Evolutionary conservation across 2,329 filamentous ascomycete genomes (phyloP).

Genomic region (Colletotrichum graminicola): DNA sequence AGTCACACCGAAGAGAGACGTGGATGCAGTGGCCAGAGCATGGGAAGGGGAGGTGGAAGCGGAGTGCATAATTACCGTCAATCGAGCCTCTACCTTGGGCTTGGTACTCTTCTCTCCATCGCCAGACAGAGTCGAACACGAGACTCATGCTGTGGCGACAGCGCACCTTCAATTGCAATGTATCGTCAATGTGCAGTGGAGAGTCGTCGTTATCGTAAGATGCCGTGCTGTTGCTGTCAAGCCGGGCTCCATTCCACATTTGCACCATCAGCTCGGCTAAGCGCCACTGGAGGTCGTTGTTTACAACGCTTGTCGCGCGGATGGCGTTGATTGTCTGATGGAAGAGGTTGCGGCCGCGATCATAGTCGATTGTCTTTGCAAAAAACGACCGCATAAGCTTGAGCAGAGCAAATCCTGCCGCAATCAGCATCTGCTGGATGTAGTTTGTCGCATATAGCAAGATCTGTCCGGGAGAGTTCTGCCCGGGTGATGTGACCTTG

Average conservation of each 20-base stretch:
- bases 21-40: slow-evolving; percentile 42
- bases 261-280: slow-evolving; percentile 88
- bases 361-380: slow-evolving; percentile 76
- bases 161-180: slow-evolving; percentile 82
- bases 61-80: slow-evolving; percentile 69
- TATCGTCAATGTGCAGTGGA: slow-evolving; percentile 72
- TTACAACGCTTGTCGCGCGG: slow-evolving; percentile 78
- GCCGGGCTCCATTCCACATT: slow-evolving; percentile 81
- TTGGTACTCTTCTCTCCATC: slow-evolving; percentile 85
- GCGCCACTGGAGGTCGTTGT: slow-evolving; percentile 84
- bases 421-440: slow-evolving; percentile 88
- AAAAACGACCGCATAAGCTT: slow-evolving; percentile 86
- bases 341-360: slow-evolving; percentile 76
- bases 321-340: slow-evolving; percentile 78
- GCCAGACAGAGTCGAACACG: slow-evolving; percentile 87
- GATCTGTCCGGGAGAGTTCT: slow-evolving; percentile 64
- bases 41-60: slow-evolving; percentile 13
- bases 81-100: slow-evolving; percentile 76
- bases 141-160: slow-evolving; percentile 88
- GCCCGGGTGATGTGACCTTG: slow-evolving; percentile 60
- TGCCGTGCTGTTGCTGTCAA: slow-evolving; percentile 60
- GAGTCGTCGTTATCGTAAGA: slow-evolving; percentile 62
- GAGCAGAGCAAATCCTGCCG: slow-evolving; percentile 80
- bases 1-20: slow-evolving; percentile 44
- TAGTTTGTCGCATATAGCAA: slow-evolving; percentile 79